phyloP scores from a whole-genome alignment of 2,329 filamentous ascomycete genomes.

The Penicillium thymicola region DNA sequence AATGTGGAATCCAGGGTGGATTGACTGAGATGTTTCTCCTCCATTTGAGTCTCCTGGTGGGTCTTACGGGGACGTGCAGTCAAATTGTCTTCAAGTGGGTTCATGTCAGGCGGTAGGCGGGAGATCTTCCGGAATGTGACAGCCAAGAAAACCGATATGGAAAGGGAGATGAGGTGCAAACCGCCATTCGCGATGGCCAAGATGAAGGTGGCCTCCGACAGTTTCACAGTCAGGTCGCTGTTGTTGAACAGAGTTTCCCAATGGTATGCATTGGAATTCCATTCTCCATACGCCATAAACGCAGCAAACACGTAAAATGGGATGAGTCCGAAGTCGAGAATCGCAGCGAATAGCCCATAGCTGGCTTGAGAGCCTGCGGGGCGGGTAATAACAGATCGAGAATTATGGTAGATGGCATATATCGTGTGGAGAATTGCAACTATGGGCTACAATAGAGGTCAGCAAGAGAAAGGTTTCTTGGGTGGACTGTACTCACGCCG shows the following conservation, averaged over 20 bases:
- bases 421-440: conserved; percentile 67
- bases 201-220: conserved; percentile 67
- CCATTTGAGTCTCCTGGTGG: conserved; percentile 62
- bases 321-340: conserved; percentile 66
- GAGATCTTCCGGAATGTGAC: conserved; percentile 79
- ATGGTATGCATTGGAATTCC: conserved; percentile 38
- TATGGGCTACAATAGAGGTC: conserved; percentile 58
- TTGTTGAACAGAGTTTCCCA: conserved; percentile 70
- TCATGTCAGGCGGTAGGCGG: conserved; percentile 86
- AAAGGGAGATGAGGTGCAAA: conserved; percentile 68
- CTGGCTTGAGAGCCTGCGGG: conserved; percentile 78
- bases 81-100: conserved; percentile 81
- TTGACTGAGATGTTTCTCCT: conserved; percentile 61
- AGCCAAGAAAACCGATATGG: conserved; percentile 70
- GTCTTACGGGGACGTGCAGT: conserved; percentile 70
- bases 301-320: conserved; percentile 62
- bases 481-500: conserved; percentile 55
- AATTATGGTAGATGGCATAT: conserved; percentile 80
- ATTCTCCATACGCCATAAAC: conserved; percentile 53
- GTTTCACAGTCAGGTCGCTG: conserved; percentile 53
- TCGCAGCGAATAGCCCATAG: conserved; percentile 79
- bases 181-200: conserved; percentile 61
- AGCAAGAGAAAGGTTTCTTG: background rate
- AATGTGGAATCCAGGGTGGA: conserved; percentile 45
- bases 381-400: conserved; percentile 65